Base-by-base conservation (phyloP, 192 early-diverging fungal genomes). In the Podila epicladia region DNA sequence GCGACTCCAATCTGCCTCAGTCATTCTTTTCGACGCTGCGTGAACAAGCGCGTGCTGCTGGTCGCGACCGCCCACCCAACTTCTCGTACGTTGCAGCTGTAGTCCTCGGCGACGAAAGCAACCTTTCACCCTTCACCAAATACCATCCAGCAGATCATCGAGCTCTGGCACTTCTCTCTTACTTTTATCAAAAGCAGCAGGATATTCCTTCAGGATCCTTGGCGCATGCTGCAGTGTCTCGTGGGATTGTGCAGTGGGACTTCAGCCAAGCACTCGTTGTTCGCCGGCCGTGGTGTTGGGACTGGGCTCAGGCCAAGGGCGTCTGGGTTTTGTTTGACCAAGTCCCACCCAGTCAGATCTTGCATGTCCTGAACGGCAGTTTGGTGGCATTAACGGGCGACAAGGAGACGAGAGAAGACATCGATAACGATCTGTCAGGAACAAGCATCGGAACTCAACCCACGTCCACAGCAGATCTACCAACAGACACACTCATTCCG, bases 361-460 rank as follows among this genome's bases (percentile, higher is more conserved):
- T 96, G 31, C 88, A 93, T 68, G 93, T 94, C 1, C 84, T 98
- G 26, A 99, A 97, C 82, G 97, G 94, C 3, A 87, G 87, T 32
- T 48, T 98, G 6, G 95, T 98, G 0, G 96, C 88, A 1, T 82
- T 98, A 5, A 87, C 97, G 9, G 88, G 85, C 5, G 84, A 90
- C 71, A 80, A 76, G 63, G 71, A 71, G 20, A 50, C 31, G 26
- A 58, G 13, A 8, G 41, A 37, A 15, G 55, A 15, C 3, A n/a
- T 20, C 15, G 55, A 33, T 8, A 8, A 1, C 22, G 20, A 33
- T 24, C 24, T 5, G 5, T 53, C 35, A 51, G 67, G 35, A 32
- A 55, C 41, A 49, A 15, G 26, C 55, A 49, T 50, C 12, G 9
- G 45, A 33, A 20, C 7, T 12, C 24, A 62, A n/a, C 20, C 49